phyloP scores from a whole-genome alignment of 305 asterid genomes.

The Solanum hybrid region DNA sequence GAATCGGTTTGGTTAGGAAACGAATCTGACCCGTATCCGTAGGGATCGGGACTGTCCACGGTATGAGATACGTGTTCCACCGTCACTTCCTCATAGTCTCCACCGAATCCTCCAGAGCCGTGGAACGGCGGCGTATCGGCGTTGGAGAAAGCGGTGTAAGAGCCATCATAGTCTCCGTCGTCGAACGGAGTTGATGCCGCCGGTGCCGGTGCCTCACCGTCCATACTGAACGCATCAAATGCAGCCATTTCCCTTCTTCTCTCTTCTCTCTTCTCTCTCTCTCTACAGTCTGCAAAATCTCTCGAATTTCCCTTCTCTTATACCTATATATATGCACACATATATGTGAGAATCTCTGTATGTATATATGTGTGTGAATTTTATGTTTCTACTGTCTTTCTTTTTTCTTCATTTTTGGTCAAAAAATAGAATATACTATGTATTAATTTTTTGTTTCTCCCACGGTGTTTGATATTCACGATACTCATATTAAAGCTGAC shows the following conservation, averaged over 20 bases:
- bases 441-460: too few relatives aligned
- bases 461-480: too few relatives aligned
- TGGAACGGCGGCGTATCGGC: slow-evolving; percentile 43
- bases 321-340: background rate
- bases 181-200: slow-evolving; percentile 37
- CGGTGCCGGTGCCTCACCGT: slow-evolving; percentile 33
- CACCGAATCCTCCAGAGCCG: slow-evolving; percentile 22
- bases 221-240: slow-evolving; percentile 59
- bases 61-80: slow-evolving; percentile 43
- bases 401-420: background rate
- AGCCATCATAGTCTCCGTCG: slow-evolving; percentile 43
- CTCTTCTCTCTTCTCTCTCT: background rate
- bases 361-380: background rate
- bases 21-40: slow-evolving; percentile 42
- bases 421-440: background rate
- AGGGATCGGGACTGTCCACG: slow-evolving; percentile 58
- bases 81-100: slow-evolving; percentile 44
- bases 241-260: slow-evolving; percentile 38
- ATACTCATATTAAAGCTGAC: too few relatives aligned
- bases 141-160: slow-evolving; percentile 16
- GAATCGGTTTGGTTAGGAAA: slow-evolving; percentile 15
- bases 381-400: background rate
- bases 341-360: background rate
- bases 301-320: background rate
- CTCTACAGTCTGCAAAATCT: slow-evolving; percentile 5